These are phyloP conservation scores for Elaeagnus macrophylla DNA, from an alignment of 306 rosid genomes.

Conservation along the genomic window DNA sequence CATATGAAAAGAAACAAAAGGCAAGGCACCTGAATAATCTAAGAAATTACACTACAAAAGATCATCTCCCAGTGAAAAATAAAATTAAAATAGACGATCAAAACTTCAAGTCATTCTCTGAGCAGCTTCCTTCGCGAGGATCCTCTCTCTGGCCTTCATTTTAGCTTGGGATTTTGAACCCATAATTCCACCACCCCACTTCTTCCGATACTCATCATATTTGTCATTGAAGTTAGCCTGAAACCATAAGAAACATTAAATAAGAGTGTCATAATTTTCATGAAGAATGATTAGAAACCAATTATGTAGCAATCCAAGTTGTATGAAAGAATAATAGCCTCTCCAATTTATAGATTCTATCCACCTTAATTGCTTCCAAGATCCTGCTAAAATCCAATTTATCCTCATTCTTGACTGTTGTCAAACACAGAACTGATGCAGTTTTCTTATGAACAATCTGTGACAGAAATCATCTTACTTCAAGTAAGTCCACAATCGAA, in stretches of 20 bases:
- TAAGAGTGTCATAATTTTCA: not conserved
- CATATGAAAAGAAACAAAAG: no score
- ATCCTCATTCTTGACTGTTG: slow-evolving; percentile 79
- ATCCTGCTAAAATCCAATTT: slow-evolving; percentile 63
- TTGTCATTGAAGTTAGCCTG: slow-evolving; percentile 81
- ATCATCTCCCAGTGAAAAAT: not conserved
- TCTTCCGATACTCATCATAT: slow-evolving; percentile 61
- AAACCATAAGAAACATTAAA: not conserved
- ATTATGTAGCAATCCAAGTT: not conserved
- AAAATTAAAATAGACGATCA: not conserved
- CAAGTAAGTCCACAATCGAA: not conserved
- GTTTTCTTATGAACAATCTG: slow-evolving; percentile 75
- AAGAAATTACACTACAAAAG: not conserved
- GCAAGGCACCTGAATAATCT: no score
- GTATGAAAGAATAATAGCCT: no score
- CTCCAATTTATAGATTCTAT: not conserved
- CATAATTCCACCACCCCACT: slow-evolving; percentile 89
- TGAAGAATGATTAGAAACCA: not conserved
- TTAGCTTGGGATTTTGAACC: slow-evolving; percentile 79
- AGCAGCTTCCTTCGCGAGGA: slow-evolving; percentile 76
- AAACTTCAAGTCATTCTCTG: slow-evolving; percentile 43
- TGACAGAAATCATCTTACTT: not conserved
- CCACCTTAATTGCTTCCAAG: slow-evolving; percentile 68
- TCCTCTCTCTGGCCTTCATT: slow-evolving; percentile 57
- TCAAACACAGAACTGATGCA: slow-evolving; percentile 62